phyloP scores from a whole-genome alignment of 352 stramenopile species.

The Blastocystis sp. region DNA sequence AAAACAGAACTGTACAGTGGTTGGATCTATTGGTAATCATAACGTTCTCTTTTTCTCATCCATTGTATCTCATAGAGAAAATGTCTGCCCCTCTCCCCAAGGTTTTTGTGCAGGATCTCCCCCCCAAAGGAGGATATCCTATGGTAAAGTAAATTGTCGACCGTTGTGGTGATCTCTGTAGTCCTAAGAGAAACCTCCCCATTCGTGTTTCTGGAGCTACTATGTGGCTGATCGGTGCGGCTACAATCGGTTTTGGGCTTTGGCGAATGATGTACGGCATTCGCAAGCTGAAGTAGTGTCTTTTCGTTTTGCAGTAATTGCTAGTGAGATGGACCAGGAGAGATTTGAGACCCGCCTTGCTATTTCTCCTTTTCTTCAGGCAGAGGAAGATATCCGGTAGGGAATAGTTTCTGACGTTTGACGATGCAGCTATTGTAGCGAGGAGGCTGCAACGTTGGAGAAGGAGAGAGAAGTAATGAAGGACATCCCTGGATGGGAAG shows the following conservation, averaged over 20 bases:
- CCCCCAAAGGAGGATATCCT: slow-evolving; percentile 52
- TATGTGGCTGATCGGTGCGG: slow-evolving; percentile 19
- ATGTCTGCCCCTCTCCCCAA: slow-evolving; percentile 58
- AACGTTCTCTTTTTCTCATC: not conserved
- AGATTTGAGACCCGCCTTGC: slow-evolving; percentile 84
- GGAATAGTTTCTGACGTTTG: slow-evolving; percentile 64
- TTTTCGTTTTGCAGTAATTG: not conserved
- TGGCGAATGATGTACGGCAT: slow-evolving; percentile 61
- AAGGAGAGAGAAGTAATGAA: slow-evolving; percentile 89
- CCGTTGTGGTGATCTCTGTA: not conserved
- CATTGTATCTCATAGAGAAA: not conserved
- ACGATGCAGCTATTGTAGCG: slow-evolving; percentile 70
- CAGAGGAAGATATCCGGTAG: slow-evolving; percentile 82
- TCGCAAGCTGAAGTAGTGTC: slow-evolving; percentile 39
- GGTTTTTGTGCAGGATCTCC: slow-evolving; percentile 60
- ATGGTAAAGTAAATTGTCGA: not conserved
- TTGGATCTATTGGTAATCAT: not conserved
- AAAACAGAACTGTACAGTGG: not conserved
- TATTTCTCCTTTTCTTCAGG: slow-evolving; percentile 86
- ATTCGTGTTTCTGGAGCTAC: slow-evolving; percentile 39
- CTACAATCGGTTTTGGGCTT: not conserved
- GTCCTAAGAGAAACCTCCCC: slow-evolving; percentile 50
- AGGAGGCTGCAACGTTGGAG: slow-evolving; percentile 79
- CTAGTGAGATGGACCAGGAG: slow-evolving; percentile 71
- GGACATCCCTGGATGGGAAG: slow-evolving; percentile 82